Conservation (phyloP, 2,329 filamentous ascomycete species). For the Aureobasidium sp. region DNA sequence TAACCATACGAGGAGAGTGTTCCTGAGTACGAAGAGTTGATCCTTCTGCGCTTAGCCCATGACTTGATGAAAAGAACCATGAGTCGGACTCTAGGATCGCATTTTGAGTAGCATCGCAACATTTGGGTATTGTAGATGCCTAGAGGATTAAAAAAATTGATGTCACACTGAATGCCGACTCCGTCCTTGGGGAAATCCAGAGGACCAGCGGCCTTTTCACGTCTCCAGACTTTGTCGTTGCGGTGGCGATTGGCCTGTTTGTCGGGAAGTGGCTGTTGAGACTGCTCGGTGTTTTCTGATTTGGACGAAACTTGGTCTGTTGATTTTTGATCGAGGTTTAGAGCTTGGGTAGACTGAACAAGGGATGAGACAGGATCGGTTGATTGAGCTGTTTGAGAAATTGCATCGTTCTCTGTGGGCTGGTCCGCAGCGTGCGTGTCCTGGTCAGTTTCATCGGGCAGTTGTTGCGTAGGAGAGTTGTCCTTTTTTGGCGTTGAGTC, state of each 20-base stretch:
- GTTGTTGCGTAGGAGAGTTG: background rate
- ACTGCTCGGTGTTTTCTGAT: background rate
- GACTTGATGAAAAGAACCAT: slow-evolving; percentile 83
- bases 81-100: slow-evolving; percentile 67
- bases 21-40: slow-evolving; percentile 81
- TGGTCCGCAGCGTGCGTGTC: background rate
- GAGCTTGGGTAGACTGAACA: slow-evolving; percentile 2
- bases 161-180: slow-evolving; percentile 80
- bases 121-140: slow-evolving; percentile 78
- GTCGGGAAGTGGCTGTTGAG: background rate
- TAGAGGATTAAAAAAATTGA: slow-evolving; percentile 83
- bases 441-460: background rate
- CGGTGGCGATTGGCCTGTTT: slow-evolving; percentile 15
- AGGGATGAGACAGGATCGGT: background rate
- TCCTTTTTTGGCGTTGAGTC: slow-evolving; percentile 13
- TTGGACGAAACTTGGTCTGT: background rate
- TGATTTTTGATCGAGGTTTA: background rate
- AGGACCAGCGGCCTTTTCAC: slow-evolving; percentile 41
- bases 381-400: background rate
- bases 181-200: slow-evolving; percentile 73
- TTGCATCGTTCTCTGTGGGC: background rate
- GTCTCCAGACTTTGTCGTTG: slow-evolving; percentile 32
- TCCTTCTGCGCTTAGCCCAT: slow-evolving; percentile 78
- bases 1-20: slow-evolving; percentile 87
- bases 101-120: slow-evolving; percentile 73